These are phyloP conservation scores for Lactarius quietus DNA, from an alignment of 768 basidiomycete genomes.

Conservation along the genomic window DNA sequence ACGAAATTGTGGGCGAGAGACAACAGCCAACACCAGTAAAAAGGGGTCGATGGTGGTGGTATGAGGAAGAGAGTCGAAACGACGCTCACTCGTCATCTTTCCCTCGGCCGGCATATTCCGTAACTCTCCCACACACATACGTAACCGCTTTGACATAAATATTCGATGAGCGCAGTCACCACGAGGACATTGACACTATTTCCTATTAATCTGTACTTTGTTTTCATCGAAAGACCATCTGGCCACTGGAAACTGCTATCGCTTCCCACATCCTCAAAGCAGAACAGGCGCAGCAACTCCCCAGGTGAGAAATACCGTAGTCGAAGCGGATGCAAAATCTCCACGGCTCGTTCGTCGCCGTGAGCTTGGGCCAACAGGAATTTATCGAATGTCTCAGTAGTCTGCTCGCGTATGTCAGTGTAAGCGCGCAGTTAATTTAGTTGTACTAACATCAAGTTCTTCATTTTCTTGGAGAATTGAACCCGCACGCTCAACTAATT, in stretches of 20 bases:
- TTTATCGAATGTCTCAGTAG: constrained; percentile 51
- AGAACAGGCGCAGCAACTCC: constrained; percentile 68
- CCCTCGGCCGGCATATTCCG: constrained; percentile 11
- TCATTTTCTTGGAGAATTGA: constrained; percentile 75
- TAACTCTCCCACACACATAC: constrained; percentile 8
- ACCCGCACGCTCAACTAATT: constrained; percentile 71
- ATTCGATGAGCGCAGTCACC: constrained; percentile 56
- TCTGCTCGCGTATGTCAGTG: constrained; percentile 39
- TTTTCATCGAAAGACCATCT: constrained; percentile 52
- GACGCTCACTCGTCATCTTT: not conserved
- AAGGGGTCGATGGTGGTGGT: constrained; percentile 18
- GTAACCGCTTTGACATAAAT: constrained; percentile 38
- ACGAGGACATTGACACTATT: constrained; percentile 82
- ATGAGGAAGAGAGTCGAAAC: not conserved
- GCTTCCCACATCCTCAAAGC: constrained; percentile 40
- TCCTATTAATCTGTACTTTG: constrained; percentile 73
- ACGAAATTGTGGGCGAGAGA: constrained; percentile 58
- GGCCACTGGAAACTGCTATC: constrained; percentile 58
- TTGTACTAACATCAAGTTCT: constrained; percentile 51
- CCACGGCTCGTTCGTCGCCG: constrained; percentile 43
- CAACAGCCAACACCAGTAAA: constrained; percentile 18
- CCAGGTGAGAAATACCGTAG: constrained; percentile 74
- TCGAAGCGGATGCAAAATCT: constrained; percentile 53
- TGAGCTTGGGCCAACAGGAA: constrained; percentile 47
- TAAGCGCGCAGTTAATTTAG: constrained; percentile 8